phyloP scores from a whole-genome alignment of 1,284 basidiomycete species.

The Boletus chippewaensis region DNA sequence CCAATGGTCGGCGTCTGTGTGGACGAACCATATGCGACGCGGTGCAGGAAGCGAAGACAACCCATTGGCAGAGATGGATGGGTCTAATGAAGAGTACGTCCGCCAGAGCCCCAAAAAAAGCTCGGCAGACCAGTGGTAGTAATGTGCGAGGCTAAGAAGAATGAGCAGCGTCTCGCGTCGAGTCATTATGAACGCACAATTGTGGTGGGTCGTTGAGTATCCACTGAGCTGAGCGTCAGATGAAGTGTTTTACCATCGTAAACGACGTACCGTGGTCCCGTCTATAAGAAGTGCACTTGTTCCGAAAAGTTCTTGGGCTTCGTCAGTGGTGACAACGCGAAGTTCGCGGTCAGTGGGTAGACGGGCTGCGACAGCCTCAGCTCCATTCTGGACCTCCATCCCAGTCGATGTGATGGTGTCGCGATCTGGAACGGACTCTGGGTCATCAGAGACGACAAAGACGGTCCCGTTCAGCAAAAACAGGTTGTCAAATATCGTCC shows the following conservation, averaged over 20 bases:
- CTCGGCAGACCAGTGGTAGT: slow-evolving; percentile 84
- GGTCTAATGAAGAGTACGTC: slow-evolving; percentile 74
- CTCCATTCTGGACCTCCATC: slow-evolving; percentile 40
- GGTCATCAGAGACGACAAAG: slow-evolving; percentile 61
- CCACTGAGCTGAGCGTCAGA: slow-evolving; percentile 40
- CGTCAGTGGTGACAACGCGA: slow-evolving; percentile 61
- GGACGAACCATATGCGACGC: slow-evolving; percentile 68
- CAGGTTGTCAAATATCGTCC: slow-evolving; percentile 78
- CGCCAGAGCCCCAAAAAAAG: slow-evolving; percentile 86
- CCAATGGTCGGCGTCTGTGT: slow-evolving; percentile 70
- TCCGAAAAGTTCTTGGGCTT: slow-evolving; percentile 68
- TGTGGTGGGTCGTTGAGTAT: slow-evolving; percentile 78
- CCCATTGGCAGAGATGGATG: slow-evolving; percentile 56
- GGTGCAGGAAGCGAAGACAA: slow-evolving; percentile 65
- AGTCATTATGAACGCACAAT: slow-evolving; percentile 48
- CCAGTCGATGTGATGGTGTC: slow-evolving; percentile 54
- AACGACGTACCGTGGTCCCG: slow-evolving; percentile 51
- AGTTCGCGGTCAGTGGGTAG: slow-evolving; percentile 73
- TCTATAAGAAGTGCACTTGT: slow-evolving; percentile 52
- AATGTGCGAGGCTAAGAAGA: slow-evolving; percentile 58
- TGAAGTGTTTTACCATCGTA: not conserved
- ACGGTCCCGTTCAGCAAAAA: slow-evolving; percentile 74
- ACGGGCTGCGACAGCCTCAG: slow-evolving; percentile 41
- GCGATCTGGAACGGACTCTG: slow-evolving; percentile 47
- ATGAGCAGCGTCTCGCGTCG: slow-evolving; percentile 1